Evolutionary conservation across 1,139 yeast genomes (phyloP).

Genomic region (Spencermartinsiella ligniputridi): DNA sequence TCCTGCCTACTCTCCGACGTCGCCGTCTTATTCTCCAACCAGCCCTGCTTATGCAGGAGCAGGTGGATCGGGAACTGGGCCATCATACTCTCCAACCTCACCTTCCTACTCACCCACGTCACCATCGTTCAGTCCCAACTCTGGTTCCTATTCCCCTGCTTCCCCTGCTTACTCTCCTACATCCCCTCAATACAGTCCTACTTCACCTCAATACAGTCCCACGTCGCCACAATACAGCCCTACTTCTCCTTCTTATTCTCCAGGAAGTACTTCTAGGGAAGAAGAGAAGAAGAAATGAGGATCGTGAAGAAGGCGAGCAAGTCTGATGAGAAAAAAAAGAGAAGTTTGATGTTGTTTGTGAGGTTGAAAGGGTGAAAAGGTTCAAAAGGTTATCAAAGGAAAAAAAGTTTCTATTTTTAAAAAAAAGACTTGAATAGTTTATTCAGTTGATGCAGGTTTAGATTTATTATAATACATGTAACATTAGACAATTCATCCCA

Average conservation of each 20-base stretch:
- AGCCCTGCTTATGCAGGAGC: slow-evolving; percentile 74
- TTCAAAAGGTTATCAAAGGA: background rate
- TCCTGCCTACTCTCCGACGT: slow-evolving; percentile 57
- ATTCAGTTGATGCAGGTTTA: background rate
- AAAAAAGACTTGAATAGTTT: background rate
- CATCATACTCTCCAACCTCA: slow-evolving; percentile 64
- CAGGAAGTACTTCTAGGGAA: slow-evolving; percentile 8
- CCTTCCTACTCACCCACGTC: slow-evolving; percentile 66
- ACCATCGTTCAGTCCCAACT: slow-evolving; percentile 61
- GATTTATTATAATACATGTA: background rate
- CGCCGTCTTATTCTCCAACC: slow-evolving; percentile 66
- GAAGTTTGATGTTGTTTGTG: too few species aligned
- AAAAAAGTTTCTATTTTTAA: background rate
- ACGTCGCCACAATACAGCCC: slow-evolving; percentile 25
- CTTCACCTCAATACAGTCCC: slow-evolving; percentile 62
- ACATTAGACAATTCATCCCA: slow-evolving; percentile 1
- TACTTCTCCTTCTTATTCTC: slow-evolving; percentile 20
- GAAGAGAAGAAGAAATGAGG: slow-evolving; percentile 8
- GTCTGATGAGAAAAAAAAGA: too few species aligned
- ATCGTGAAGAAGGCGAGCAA: too few species aligned
- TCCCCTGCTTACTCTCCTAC: slow-evolving; percentile 62
- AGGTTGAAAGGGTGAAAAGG: too few species aligned
- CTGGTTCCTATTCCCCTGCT: slow-evolving; percentile 60
- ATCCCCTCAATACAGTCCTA: slow-evolving; percentile 58
- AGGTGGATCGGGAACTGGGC: slow-evolving; percentile 38